Conservation (phyloP, 73 alveolate species). For the Symbiodinium natans region DNA sequence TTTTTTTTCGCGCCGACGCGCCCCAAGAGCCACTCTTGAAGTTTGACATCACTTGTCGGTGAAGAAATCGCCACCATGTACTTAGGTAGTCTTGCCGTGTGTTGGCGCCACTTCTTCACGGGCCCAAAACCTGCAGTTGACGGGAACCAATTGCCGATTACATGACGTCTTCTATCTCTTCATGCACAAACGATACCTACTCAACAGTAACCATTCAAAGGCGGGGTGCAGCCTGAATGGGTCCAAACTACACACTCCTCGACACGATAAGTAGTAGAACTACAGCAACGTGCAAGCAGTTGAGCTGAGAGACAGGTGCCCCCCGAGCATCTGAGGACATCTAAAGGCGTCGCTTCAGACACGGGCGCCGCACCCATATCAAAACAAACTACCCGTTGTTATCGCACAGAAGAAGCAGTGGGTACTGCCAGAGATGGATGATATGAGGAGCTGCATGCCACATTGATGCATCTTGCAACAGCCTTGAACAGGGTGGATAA, state of each 20-base stretch:
- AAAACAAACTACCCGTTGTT: no score
- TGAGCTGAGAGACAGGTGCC: no score
- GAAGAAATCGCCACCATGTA: not conserved
- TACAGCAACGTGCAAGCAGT: no score
- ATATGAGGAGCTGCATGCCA: not conserved
- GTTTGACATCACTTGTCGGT: not conserved
- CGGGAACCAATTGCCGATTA: no score
- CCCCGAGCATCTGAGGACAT: not conserved
- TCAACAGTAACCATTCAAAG: no score
- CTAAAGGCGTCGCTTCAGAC: not conserved
- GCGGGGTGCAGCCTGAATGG: no score
- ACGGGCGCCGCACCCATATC: not conserved
- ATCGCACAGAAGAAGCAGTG: no score
- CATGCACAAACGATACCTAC: no score
- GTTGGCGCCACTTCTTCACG: not conserved
- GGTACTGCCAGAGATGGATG: no score
- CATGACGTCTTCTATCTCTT: no score
- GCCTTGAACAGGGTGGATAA: not conserved
- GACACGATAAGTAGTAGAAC: no score
- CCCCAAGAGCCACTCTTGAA: not conserved
- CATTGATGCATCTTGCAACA: not conserved
- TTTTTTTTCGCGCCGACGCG: not conserved
- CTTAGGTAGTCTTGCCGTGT: not conserved
- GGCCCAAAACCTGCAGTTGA: slow-evolving; percentile 2
- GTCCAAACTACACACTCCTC: no score